phyloP scores from a whole-genome alignment of 2,329 filamentous ascomycete species.

The Beauveria australis region DNA sequence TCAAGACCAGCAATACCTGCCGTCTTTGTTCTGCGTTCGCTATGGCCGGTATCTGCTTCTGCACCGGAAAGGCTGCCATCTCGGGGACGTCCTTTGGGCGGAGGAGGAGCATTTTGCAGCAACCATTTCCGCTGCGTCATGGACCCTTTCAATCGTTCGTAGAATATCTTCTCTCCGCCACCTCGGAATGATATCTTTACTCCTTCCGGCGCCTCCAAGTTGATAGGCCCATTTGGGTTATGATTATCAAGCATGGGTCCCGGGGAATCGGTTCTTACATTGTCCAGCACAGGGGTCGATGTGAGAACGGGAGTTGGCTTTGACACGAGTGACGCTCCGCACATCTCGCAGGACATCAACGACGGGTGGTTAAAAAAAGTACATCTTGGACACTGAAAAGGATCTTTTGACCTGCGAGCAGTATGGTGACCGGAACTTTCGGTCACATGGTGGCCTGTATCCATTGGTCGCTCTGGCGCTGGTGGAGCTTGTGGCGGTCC shows the following conservation, averaged over 20 bases:
- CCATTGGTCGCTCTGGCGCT: constrained; percentile 1
- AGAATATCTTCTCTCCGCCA: constrained; percentile 84
- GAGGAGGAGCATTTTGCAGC: constrained; percentile 77
- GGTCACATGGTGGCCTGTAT: not conserved
- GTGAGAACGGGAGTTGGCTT: constrained; percentile 32
- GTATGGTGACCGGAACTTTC: not conserved
- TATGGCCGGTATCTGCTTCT: constrained; percentile 18
- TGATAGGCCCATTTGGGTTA: constrained; percentile 22
- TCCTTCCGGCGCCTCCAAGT: constrained; percentile 56
- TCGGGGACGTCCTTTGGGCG: constrained; percentile 54
- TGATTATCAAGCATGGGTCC: constrained; percentile 53
- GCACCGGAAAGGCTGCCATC: constrained; percentile 25
- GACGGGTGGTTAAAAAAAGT: constrained; percentile 93
- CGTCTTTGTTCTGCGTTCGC: constrained; percentile 41
- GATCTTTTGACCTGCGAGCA: constrained; percentile 18
- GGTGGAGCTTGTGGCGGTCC: constrained; percentile 10
- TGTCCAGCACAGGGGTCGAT: constrained; percentile 28
- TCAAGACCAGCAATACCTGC: constrained; percentile 91
- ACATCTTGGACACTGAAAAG: constrained; percentile 71
- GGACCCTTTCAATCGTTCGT: constrained; percentile 78
- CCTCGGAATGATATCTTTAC: constrained; percentile 88
- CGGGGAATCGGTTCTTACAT: constrained; percentile 61
- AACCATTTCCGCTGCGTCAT: constrained; percentile 95
- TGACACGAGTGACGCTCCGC: constrained; percentile 65
- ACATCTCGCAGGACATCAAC: constrained; percentile 80